A percentile compares a stretch with the other conserved stretches of the same genome.
phyloP scores from a whole-genome alignment of 2,329 filamentous ascomycete species.

The Annulohypoxylon truncatum region DNA sequence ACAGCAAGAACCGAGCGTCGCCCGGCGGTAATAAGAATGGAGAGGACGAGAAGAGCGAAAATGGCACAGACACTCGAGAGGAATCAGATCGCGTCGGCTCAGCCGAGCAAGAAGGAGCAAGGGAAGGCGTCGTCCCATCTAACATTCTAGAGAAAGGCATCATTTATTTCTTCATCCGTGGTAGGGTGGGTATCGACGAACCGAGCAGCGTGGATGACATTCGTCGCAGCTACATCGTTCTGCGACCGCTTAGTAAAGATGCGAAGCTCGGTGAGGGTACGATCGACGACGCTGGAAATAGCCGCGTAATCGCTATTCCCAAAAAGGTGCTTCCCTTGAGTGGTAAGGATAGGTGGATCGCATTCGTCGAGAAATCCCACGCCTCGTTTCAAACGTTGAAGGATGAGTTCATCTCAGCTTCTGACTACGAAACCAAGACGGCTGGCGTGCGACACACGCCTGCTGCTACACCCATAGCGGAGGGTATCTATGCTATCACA shows the following conservation, averaged over 20 bases:
- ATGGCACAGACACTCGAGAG: slow-evolving; percentile 60
- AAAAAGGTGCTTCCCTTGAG: slow-evolving; percentile 85
- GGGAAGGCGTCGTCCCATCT: slow-evolving; percentile 54
- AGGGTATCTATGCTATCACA: slow-evolving; percentile 87
- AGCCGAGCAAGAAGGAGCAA: slow-evolving; percentile 47
- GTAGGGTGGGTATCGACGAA: slow-evolving; percentile 77
- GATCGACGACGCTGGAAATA: slow-evolving; percentile 66
- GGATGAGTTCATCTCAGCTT: slow-evolving; percentile 74
- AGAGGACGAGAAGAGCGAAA: slow-evolving; percentile 47
- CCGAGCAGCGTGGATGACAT: slow-evolving; percentile 78
- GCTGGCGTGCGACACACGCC: slow-evolving; percentile 74
- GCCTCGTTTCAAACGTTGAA: slow-evolving; percentile 76
- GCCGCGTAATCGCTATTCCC: slow-evolving; percentile 79
- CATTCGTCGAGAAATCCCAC: slow-evolving; percentile 82
- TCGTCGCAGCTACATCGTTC: slow-evolving; percentile 80
- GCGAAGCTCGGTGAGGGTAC: slow-evolving; percentile 70
- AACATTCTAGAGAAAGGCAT: slow-evolving; percentile 85
- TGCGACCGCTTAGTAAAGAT: slow-evolving; percentile 77
- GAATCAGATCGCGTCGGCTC: slow-evolving; percentile 53
- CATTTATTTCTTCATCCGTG: slow-evolving; percentile 90
- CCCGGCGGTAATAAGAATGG: slow-evolving; percentile 16
- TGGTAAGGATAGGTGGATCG: slow-evolving; percentile 77
- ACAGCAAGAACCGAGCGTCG: slow-evolving; percentile 23
- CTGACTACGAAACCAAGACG: slow-evolving; percentile 81
- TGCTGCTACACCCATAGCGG: slow-evolving; percentile 79